Base-by-base conservation (phyloP, 345 rosid species). In the Pistacia vera region DNA sequence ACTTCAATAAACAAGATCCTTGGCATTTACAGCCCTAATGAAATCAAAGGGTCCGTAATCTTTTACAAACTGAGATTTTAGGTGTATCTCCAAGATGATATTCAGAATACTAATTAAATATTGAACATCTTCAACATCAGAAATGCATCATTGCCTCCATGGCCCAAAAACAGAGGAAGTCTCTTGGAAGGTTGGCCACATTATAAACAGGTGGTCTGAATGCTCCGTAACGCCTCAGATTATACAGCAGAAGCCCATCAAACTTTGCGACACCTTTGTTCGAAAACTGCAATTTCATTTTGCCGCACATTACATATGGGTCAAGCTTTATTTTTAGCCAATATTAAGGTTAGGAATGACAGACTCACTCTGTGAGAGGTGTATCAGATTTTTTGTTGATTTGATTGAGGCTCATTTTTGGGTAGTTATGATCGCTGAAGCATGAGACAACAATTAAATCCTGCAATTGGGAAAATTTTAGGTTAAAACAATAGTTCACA, bases 21-120 rank as follows among this genome's bases (percentile, higher is more conserved):
- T 92, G 66, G 99, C 99, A 72, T 80, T 92, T 12, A 84, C 79
- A 7, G 86, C 98, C 98, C 91, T 90, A 17, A 96, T 77, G 90
- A 93, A 96, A 85, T 96, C 97, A 0, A 88, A 92, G 75, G 93
- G 99, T 72, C 89, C 97, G 63, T 91, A 93, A 8, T 90, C 81
- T 79, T 84, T 79, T 57, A 96, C 75, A 74, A 75, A 91, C 82
- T 89, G 97, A 72, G 91, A 80, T 1, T 65, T 66, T 18, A 96
- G 86, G 88, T 89, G n/a, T 92, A 74, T 85, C 85, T 0, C 20
- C 86, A 36, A 90, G 89, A 36, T 92, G 99, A 69, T 72, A 81
- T 88, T 92, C 36, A 93, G 82, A 55, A 66, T 57, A 74, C 90
- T 90, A 0, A 96, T 85, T 65, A 96, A 79, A 11, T 48, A 81